Percentiles rank a stretch among this genome's conserved stretches.
Conservation (phyloP, 179 eudicot species). For the Beta corolliflora region DNA sequence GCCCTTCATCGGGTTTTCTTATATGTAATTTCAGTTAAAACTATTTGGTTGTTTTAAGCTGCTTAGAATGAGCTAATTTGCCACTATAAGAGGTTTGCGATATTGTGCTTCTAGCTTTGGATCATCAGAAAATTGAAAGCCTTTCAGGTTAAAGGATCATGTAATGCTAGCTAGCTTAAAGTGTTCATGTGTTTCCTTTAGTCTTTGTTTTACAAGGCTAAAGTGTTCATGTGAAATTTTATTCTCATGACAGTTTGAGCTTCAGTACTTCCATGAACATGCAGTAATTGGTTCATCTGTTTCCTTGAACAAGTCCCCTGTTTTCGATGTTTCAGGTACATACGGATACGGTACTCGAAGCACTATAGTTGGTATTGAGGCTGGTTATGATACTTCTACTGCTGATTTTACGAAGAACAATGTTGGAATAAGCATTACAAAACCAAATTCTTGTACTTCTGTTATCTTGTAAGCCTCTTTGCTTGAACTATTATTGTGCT, state of each 20-base stretch:
- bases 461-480: slow-evolving; percentile 32
- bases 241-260: slow-evolving; percentile 36
- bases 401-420: slow-evolving; percentile 35
- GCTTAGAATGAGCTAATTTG: neutral
- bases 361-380: slow-evolving; percentile 33
- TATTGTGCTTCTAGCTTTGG: neutral
- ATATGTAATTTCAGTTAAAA: neutral
- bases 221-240: neutral
- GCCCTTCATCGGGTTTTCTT: neutral
- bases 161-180: neutral
- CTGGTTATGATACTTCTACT: slow-evolving; percentile 28
- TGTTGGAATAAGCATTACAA: slow-evolving; percentile 31
- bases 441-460: slow-evolving; percentile 29
- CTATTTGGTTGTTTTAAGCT: neutral
- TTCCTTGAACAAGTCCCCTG: slow-evolving; percentile 33
- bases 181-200: neutral
- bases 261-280: slow-evolving; percentile 34
- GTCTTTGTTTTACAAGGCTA: neutral
- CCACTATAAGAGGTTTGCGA: neutral
- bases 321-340: slow-evolving; percentile 36
- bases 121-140: neutral
- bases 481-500: slow-evolving; percentile 1
- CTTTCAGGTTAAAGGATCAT: neutral
- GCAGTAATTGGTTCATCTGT: slow-evolving; percentile 32
- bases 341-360: slow-evolving; percentile 23